phyloP scores from a whole-genome alignment of 257 asterid species.

The Penstemon eatonii region DNA sequence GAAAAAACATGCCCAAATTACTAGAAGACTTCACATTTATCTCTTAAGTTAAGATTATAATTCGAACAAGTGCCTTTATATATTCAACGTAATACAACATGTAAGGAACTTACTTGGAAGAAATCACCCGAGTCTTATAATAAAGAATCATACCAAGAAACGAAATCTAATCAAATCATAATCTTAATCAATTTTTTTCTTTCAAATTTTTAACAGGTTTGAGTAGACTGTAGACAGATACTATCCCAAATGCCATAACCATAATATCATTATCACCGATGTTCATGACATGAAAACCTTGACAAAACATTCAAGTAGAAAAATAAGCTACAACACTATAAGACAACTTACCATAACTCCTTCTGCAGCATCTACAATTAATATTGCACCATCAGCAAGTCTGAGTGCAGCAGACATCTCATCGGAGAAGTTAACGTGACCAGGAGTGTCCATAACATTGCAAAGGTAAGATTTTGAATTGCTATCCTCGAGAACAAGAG shows the following conservation, averaged over 20 bases:
- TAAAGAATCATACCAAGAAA: too few relatives aligned
- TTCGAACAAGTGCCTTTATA: too few relatives aligned
- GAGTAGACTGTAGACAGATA: too few relatives aligned
- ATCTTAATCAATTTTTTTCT: too few relatives aligned
- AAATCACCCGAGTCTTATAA: too few relatives aligned
- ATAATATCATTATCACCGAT: not conserved
- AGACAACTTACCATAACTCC: conserved; percentile 80
- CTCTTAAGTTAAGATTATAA: too few relatives aligned
- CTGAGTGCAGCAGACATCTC: conserved; percentile 97
- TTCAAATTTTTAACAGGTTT: too few relatives aligned
- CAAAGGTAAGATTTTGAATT: conserved; percentile 86
- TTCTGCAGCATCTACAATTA: conserved; percentile 95
- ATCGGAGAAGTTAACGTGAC: conserved; percentile 95
- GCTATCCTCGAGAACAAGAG: conserved; percentile 91
- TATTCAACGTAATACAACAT: too few relatives aligned
- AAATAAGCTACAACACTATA: not conserved
- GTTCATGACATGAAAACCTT: not conserved
- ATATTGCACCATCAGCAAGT: conserved; percentile 98
- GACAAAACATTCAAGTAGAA: not conserved
- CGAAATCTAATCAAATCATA: too few relatives aligned
- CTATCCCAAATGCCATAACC: not conserved
- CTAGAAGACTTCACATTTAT: too few relatives aligned
- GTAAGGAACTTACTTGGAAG: too few relatives aligned
- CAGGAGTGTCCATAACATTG: conserved; percentile 94
- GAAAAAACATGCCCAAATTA: too few relatives aligned